Evolutionary conservation across 106 monocot species (phyloP).

Genomic region (Apostasia ramifera): DNA sequence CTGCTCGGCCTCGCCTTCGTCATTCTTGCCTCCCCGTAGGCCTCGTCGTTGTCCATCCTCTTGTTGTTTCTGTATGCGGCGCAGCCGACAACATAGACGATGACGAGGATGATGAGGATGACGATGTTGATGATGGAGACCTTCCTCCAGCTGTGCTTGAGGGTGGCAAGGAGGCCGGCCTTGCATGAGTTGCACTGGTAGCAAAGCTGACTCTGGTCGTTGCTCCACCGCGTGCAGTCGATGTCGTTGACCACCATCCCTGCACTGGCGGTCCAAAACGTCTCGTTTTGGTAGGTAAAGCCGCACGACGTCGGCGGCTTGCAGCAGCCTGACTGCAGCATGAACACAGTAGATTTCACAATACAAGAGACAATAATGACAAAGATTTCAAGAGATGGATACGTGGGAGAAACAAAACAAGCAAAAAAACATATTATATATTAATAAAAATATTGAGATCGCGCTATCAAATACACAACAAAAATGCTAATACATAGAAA

Average conservation of each 20-base stretch:
- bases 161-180: slow-evolving; percentile 44
- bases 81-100: slow-evolving; percentile 39
- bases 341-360: not conserved
- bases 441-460: too few relatives aligned
- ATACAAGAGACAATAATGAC: too few relatives aligned
- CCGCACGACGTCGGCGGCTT: slow-evolving; percentile 67
- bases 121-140: slow-evolving; percentile 62
- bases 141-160: slow-evolving; percentile 50
- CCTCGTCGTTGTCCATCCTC: slow-evolving; percentile 45
- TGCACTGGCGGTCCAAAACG: slow-evolving; percentile 25
- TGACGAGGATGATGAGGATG: slow-evolving; percentile 47
- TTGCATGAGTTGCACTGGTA: slow-evolving; percentile 58
- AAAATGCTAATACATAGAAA: too few relatives aligned
- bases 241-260: slow-evolving; percentile 11
- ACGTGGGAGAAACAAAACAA: too few relatives aligned
- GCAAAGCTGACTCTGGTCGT: slow-evolving; percentile 61
- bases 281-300: slow-evolving; percentile 45
- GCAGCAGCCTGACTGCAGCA: slow-evolving; percentile 61
- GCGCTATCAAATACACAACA: too few relatives aligned
- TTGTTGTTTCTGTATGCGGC: slow-evolving; percentile 44
- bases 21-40: slow-evolving; percentile 45
- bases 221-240: slow-evolving; percentile 61
- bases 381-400: too few relatives aligned
- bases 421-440: too few relatives aligned
- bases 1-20: slow-evolving; percentile 58